Conservation (phyloP, 192 early-diverging fungal species). For the Neocallimastix lanati region DNA sequence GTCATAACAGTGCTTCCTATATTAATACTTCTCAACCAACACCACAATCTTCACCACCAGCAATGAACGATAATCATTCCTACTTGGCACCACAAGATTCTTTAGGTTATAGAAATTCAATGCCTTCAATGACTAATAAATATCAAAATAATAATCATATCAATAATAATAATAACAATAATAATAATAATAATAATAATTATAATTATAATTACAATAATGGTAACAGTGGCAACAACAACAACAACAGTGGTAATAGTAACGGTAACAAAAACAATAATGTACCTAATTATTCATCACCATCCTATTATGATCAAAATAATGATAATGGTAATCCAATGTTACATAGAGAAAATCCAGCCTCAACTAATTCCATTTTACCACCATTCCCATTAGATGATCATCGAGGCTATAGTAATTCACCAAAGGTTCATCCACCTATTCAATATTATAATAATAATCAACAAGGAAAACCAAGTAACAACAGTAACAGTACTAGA, state of each 20-base stretch:
- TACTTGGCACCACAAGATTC: background rate
- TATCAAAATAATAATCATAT: background rate
- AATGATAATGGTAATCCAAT: too few species aligned
- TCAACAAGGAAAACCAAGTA: background rate
- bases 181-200: background rate
- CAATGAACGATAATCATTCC: background rate
- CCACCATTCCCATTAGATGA: background rate
- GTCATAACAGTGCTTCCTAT: background rate
- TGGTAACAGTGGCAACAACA: background rate
- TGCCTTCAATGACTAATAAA: background rate
- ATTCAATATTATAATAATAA: background rate
- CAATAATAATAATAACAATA: background rate
- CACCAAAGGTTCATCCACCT: background rate
- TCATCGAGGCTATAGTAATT: background rate
- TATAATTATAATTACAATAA: background rate
- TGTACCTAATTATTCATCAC: background rate
- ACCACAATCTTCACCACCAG: background rate
- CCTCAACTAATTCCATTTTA: background rate
- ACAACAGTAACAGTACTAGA: background rate
- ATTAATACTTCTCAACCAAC: background rate
- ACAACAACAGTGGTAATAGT: background rate
- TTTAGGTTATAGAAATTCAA: background rate
- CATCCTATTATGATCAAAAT: background rate
- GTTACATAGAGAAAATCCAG: background rate
- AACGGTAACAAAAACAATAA: background rate